Evolutionary conservation across 257 asterid species (phyloP).

Genomic region (Galeopsis tetrahit): DNA sequence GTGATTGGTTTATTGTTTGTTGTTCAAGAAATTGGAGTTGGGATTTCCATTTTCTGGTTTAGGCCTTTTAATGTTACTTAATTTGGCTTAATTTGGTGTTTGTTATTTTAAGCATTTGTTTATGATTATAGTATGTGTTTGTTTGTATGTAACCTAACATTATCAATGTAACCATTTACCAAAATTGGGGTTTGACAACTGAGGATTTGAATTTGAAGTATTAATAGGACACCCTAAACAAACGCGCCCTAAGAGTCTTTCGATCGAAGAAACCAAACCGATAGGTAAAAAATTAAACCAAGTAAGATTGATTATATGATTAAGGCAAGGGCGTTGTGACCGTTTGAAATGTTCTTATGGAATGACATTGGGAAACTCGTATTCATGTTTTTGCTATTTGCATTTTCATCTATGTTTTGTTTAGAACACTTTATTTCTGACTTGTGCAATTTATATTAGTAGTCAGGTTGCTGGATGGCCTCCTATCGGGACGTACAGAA

Average conservation of each 20-base stretch:
- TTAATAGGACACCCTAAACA: too few relatives aligned
- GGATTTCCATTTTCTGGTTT: not conserved
- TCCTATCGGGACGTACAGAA: conserved; percentile 46
- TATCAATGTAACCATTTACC: not conserved
- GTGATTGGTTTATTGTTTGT: not conserved
- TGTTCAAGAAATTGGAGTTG: conserved; percentile 11
- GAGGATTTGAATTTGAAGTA: too few relatives aligned
- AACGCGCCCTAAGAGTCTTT: not conserved
- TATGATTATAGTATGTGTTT: not conserved
- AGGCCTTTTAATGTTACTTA: not conserved
- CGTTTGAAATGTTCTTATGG: not conserved
- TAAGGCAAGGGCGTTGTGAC: not conserved
- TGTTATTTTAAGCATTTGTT: not conserved
- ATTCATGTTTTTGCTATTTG: not conserved
- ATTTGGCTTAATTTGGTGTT: conserved; percentile 9
- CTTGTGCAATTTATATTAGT: conserved; percentile 25
- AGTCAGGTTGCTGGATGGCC: conserved; percentile 67
- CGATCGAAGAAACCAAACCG: not conserved
- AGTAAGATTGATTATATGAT: not conserved
- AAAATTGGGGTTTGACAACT: too few relatives aligned
- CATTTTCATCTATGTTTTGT: not conserved
- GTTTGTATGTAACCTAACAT: not conserved
- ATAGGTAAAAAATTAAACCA: not conserved
- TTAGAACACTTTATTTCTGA: not conserved
- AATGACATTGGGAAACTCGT: not conserved